Base-by-base conservation (phyloP, 495 filamentous ascomycete species). In the Aspergillus bridgeri region DNA sequence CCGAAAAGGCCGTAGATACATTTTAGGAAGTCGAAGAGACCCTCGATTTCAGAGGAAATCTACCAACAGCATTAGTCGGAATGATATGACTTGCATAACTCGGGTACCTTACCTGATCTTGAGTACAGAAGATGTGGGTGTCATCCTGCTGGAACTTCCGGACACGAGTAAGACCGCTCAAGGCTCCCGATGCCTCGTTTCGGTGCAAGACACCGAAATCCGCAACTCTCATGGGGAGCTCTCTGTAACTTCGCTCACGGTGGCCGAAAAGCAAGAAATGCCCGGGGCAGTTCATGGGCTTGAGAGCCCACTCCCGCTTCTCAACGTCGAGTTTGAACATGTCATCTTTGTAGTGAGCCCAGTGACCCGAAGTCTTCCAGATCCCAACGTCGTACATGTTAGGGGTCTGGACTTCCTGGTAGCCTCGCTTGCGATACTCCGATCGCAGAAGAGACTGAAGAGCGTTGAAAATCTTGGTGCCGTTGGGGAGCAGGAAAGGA, bases 221-320 rank as follows among this genome's bases (percentile, higher is more conserved):
- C 20, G 95, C 93, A 73, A 96, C 83, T 60, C 92, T 80, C 71
- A 93, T 81, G 49, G 94, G 94, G 54, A 98, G 75, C 66, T 98
- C 92, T 57, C 88, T 80, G 75, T 98, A 94, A 68, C 85, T 92
- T 62, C 87, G 81, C 60, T 89, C 91, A 52, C 88, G 80, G 68
- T 90, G 87, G 17, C 75, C 81, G 68, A 94, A 95, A 56, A 95
- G 80, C 23, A 89, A 70, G 63, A 86, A 89, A 71, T 94, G 90
- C 7, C 89, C 91, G 3, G 95, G 94, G 74, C 94, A 98, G 74
- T 98, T 98, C 94, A 98, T 98, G 33, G 95, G 94, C 77, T 98
- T 98, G 43, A 98, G 80, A 50, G 73, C 79, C 74, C 72, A 81
- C 44, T 88, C 83, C 55, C 90, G 86, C 80, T 98, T 96, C 66